Evolutionary conservation across 805 yeast species (phyloP).

Genomic region (Yamadazyma kitorensis): DNA sequence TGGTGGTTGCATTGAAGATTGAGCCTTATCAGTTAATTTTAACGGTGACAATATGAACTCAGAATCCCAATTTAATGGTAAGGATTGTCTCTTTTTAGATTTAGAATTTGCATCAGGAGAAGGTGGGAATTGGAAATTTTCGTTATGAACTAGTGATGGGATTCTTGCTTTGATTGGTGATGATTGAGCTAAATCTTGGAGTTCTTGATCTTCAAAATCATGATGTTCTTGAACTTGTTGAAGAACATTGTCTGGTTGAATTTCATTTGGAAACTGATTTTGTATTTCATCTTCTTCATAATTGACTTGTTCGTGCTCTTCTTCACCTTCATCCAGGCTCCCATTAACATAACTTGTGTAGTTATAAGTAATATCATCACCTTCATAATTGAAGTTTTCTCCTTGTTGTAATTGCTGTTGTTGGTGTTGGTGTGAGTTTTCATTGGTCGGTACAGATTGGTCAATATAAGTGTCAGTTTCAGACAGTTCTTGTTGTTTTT

Average conservation of each 20-base stretch:
- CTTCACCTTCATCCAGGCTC: slow-evolving; percentile 14
- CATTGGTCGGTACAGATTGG: neutral
- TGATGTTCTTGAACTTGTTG: slow-evolving; percentile 2
- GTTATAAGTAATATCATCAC: slow-evolving; percentile 13
- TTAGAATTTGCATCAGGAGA: slow-evolving; percentile 31
- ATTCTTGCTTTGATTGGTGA: slow-evolving; percentile 18
- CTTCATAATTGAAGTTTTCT: no score
- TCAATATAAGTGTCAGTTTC: no score
- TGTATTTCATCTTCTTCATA: slow-evolving; percentile 7
- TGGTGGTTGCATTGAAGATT: slow-evolving; percentile 21
- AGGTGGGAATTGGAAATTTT: slow-evolving; percentile 25
- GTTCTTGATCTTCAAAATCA: slow-evolving; percentile 3
- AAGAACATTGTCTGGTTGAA: slow-evolving; percentile 2
- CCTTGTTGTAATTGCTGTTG: no score
- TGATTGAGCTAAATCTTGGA: slow-evolving; percentile 15
- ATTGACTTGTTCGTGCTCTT: slow-evolving; percentile 13
- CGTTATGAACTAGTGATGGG: slow-evolving; percentile 14
- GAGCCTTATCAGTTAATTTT: slow-evolving; percentile 23
- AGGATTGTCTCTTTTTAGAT: slow-evolving; percentile 29
- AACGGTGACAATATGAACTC: slow-evolving; percentile 43
- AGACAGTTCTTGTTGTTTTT: no score
- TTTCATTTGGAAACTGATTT: neutral
- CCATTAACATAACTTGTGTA: slow-evolving; percentile 7
- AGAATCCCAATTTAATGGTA: slow-evolving; percentile 30
- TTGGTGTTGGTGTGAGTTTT: neutral